Evolutionary conservation across 2,329 filamentous ascomycete genomes (phyloP).

Genomic region (Ascochyta viciae-villosae): DNA sequence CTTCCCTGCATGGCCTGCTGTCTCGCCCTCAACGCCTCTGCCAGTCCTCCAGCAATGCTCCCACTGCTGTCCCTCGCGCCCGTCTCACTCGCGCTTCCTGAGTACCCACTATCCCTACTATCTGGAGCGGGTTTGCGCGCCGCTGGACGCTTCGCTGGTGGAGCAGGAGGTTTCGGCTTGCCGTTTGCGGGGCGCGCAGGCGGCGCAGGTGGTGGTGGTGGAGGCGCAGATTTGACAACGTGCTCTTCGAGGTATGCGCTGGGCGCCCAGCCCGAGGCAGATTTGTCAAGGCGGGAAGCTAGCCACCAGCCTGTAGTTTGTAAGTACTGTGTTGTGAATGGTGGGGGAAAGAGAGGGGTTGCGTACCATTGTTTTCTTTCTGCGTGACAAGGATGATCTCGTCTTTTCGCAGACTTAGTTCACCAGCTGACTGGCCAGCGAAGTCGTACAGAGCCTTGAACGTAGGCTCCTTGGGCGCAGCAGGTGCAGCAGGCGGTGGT

Average conservation of each 20-base stretch:
- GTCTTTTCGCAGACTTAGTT: constrained; percentile 79
- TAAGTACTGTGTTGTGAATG: constrained; percentile 24
- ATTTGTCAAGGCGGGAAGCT: constrained; percentile 72
- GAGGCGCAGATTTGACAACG: constrained; percentile 62
- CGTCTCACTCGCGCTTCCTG: constrained; percentile 48
- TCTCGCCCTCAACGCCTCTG: constrained; percentile 57
- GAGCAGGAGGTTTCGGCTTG: constrained; percentile 77
- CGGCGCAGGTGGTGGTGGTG: constrained; percentile 56
- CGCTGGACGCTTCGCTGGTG: constrained; percentile 80
- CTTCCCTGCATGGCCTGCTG: constrained; percentile 58
- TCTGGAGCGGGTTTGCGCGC: constrained; percentile 74
- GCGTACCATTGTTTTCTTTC: constrained; percentile 91
- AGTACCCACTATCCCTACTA: constrained; percentile 69
- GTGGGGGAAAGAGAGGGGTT: neutral
- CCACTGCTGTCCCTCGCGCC: constrained; percentile 51
- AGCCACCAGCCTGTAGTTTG: constrained; percentile 85
- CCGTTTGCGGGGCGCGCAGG: constrained; percentile 68
- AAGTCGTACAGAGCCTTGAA: constrained; percentile 96
- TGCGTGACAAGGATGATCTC: constrained; percentile 89
- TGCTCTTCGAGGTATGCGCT: constrained; percentile 93
- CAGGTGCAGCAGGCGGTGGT: constrained; percentile 69
- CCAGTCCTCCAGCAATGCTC: constrained; percentile 58
- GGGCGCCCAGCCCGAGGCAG: constrained; percentile 90
- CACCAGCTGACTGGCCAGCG: constrained; percentile 80
- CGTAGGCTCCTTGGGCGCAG: constrained; percentile 71